Evolutionary conservation across 306 rosid genomes (phyloP).

Genomic region (Fagus sylvatica): DNA sequence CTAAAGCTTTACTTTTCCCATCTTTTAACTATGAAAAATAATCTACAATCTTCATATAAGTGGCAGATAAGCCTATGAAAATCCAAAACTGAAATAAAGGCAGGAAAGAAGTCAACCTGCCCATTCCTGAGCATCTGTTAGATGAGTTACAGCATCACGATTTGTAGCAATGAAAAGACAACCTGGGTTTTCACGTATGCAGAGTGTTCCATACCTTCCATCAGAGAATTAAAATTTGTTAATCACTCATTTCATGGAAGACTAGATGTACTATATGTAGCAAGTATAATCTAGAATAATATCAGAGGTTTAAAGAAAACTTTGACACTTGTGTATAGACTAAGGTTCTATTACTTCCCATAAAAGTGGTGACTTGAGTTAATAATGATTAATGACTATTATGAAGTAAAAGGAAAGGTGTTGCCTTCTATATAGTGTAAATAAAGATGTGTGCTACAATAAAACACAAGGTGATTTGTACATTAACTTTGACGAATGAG

Average conservation of each 20-base stretch:
- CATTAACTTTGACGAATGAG: background rate
- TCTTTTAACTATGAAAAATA: background rate
- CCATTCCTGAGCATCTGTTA: conserved; percentile 99
- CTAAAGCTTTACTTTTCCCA: background rate
- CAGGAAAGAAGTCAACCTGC: conserved; percentile 63
- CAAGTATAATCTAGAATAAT: conserved; percentile 7
- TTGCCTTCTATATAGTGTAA: background rate
- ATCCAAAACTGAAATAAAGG: background rate
- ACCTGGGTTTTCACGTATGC: conserved; percentile 98
- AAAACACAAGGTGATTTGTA: background rate
- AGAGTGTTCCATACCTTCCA: conserved; percentile 89
- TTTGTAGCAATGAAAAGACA: conserved; percentile 97
- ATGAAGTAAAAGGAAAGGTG: background rate
- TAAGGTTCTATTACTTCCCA: background rate
- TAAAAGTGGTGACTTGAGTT: background rate
- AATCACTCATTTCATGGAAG: background rate
- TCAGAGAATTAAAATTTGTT: conserved; percentile 9
- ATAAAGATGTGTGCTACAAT: background rate
- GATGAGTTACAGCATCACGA: conserved; percentile 98
- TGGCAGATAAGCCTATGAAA: background rate
- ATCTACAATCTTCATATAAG: background rate
- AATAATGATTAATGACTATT: background rate
- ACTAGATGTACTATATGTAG: background rate
- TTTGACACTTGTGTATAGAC: background rate
- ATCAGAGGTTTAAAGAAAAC: conserved; percentile 7